Base-by-base conservation (phyloP, 768 basidiomycete genomes). In the Mycena haematopus region DNA sequence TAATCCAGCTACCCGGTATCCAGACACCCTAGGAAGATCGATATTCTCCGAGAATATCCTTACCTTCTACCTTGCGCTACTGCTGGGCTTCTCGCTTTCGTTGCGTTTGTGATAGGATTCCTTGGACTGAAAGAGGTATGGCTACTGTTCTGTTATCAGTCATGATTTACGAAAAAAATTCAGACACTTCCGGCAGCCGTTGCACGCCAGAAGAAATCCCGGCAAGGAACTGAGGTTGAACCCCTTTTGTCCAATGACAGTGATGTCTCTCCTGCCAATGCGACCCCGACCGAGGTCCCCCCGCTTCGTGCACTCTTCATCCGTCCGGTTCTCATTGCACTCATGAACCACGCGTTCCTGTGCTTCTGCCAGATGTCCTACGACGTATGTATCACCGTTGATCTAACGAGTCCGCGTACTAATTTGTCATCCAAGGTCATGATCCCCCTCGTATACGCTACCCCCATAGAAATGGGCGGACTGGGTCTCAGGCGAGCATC, bases 401-500 rank as follows among this genome's bases (percentile, higher is more conserved):
- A n/a, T 13, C 24, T 13, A 63, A 3, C 10, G 19, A 2, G 15
- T 40, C 24, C 14, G 13, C 9, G 14, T 35, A 6, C 3, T 52
- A 19, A 52, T 35, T 33, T 31, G 1, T 21, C 21, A 7, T 22
- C n/a, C 29, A 21, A 57, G 65, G 65, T 66, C 14, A n/a, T 66
- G 7, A 56, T 56, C 7, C 69, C 69, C 5, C 64, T 71, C 21
- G 56, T 71, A 6, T 71, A 68, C 52, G 79, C 82, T 21, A 86
- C 84, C 0, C 83, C 86, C 3, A 70, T 79, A 45, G 73, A 70
- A 14, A 72, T 79, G 7, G 85, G 86, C 24, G 85, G 85, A 0
- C 78, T 85, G 21, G 84, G 84, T 15, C 74, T 87, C 8, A 63
- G 56, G 62, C 22, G 15, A 17, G 56, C 36, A 8, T 22, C n/a